Percentiles rank a stretch among this genome's conserved stretches.
phyloP scores from a whole-genome alignment of 139 green algal species.

The Axilococcus clingmanii region DNA sequence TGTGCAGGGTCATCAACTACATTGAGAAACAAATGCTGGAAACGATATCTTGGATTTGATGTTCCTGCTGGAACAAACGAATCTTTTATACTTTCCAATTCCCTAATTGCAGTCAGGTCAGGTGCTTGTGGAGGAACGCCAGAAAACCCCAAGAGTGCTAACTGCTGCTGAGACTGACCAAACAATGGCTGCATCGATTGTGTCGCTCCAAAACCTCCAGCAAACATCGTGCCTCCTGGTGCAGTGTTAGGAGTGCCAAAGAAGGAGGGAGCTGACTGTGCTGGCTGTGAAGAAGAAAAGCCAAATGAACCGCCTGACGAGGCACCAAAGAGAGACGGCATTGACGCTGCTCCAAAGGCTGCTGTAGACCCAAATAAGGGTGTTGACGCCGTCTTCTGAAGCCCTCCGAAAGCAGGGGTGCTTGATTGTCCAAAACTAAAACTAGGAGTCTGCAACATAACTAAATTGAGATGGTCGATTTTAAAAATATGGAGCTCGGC shows the following conservation, averaged over 20 bases:
- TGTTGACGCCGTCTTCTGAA: constrained; percentile 19
- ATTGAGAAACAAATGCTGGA: constrained; percentile 59
- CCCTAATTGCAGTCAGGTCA: constrained; percentile 23
- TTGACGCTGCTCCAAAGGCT: neutral
- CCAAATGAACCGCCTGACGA: neutral
- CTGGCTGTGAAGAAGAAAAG: constrained; percentile 2
- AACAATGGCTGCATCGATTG: neutral
- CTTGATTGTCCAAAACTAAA: constrained; percentile 20
- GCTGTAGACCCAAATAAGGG: constrained; percentile 15
- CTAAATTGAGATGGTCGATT: neutral
- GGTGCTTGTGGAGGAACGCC: constrained; percentile 3
- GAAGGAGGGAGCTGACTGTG: constrained; percentile 11
- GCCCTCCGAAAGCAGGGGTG: constrained; percentile 11
- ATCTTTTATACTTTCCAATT: constrained; percentile 35
- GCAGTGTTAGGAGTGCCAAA: neutral
- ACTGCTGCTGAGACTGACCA: neutral
- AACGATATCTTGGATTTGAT: constrained; percentile 35
- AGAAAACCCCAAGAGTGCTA: neutral
- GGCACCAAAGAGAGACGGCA: neutral
- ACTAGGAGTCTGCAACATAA: neutral
- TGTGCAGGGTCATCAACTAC: constrained; percentile 50
- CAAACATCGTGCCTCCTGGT: neutral
- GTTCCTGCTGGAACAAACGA: constrained; percentile 17
- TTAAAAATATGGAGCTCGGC: neutral
- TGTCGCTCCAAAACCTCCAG: no score